Evolutionary conservation across 345 rosid species (phyloP), one percentile per base, ranked within the genome.

Genomic region (Bruguiera sexangula): DNA sequence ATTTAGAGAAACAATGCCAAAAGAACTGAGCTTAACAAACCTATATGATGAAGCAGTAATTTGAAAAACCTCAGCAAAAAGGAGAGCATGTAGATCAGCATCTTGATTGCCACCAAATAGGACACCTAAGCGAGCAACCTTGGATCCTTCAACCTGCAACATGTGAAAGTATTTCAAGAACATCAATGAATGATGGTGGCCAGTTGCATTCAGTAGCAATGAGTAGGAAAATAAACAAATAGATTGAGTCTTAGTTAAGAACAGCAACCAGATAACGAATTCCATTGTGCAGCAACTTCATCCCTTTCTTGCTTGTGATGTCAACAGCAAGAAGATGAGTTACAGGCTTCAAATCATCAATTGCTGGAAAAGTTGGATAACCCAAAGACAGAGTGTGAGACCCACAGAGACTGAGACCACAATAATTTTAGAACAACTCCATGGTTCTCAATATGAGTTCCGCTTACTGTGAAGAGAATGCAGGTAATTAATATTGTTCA

Each of bases 251-350:
- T 61, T 46, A 62, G 48, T 16, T 39, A 54, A 22, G 73, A 74
- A 77, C 62, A 75, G 73, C 73, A 63, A 92, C 99, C 96, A 95
- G 90, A 80, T 86, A 95, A 68, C 66, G 87, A 43, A 95, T 78
- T 80, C 98, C 99, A 85, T 95, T 91, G 65, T 73, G 92, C 73
- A 95, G 85, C 81, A 95, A 79, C 73, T 89, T 92, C 69, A 85
- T 76, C 72, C 99, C 98, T 75, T 81, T 87, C 87, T 78, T 80
- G 50, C 91, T 85, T 66, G 88, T 69, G 63, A 90, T 71, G 77
- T 92, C 98, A 81, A 88, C 89, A 79, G 82, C 87, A 62, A 95
- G 94, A 82, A 95, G 91, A 85, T 95, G 99, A 70, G 99, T 90
- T 65, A 95, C 98, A 32, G 94, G 87, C 85, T 95, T 95, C 85